Evolutionary conservation across 2,329 filamentous ascomycete genomes (phyloP).

Genomic region (Chalara sp.): DNA sequence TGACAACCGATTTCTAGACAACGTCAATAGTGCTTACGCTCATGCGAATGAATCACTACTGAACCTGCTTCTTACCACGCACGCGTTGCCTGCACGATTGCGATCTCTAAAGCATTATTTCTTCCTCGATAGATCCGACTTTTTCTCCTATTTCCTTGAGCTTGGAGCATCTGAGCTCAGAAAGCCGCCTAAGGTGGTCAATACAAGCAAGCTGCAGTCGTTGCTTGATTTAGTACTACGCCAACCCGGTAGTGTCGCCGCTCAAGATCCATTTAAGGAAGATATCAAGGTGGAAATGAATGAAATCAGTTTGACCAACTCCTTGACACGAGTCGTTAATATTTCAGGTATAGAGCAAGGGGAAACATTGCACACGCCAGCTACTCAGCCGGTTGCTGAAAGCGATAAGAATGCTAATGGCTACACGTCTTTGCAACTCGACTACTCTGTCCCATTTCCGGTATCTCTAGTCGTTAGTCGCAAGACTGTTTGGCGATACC

Average conservation of each 20-base stretch:
- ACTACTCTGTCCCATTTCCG: conserved; percentile 91
- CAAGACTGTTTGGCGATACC: conserved; percentile 95
- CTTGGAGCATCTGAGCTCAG: conserved; percentile 82
- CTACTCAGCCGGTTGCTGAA: conserved; percentile 58
- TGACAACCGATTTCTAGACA: conserved; percentile 85
- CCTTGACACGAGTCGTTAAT: conserved; percentile 91
- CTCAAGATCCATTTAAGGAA: conserved; percentile 94
- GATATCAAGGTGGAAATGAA: conserved; percentile 98
- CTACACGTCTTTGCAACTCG: conserved; percentile 87
- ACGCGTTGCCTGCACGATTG: conserved; percentile 79
- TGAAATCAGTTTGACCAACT: conserved; percentile 85
- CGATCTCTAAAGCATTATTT: conserved; percentile 97
- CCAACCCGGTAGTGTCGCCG: conserved; percentile 91
- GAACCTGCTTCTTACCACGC: conserved; percentile 84
- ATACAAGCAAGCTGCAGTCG: conserved; percentile 88
- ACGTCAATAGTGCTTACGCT: conserved; percentile 91
- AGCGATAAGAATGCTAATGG: conserved; percentile 83
- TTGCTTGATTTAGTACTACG: conserved; percentile 91
- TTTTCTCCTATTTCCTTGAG: conserved; percentile 96
- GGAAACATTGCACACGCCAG: conserved; percentile 68
- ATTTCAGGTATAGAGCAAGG: conserved; percentile 94
- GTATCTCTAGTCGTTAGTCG: conserved; percentile 91
- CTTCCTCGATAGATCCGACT: conserved; percentile 95
- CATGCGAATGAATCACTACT: conserved; percentile 92
- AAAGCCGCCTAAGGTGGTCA: conserved; percentile 83